phyloP scores from a whole-genome alignment of 176 grass and related monocot genomes.

The Carex littledalei region DNA sequence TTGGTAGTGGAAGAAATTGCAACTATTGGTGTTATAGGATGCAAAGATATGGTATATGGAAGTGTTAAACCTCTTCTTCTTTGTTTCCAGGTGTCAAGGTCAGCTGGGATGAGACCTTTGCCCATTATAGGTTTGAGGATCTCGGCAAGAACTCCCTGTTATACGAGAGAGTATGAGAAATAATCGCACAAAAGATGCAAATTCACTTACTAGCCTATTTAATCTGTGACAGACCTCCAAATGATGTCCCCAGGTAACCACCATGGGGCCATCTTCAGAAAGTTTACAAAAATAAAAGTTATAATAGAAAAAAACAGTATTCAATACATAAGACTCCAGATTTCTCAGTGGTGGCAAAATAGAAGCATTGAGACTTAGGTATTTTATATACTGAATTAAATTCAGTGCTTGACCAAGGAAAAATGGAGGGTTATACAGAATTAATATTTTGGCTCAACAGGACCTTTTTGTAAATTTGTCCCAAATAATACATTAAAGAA shows the following conservation, averaged over 20 bases:
- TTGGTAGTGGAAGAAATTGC: not conserved
- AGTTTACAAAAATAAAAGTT: not conserved
- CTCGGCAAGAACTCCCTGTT: slow-evolving; percentile 90
- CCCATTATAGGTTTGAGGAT: slow-evolving; percentile 99
- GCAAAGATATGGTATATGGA: slow-evolving; percentile 6
- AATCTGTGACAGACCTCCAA: not conserved
- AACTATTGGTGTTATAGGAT: not conserved
- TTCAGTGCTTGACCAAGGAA: not conserved
- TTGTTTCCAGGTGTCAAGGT: slow-evolving; percentile 94
- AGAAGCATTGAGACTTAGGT: not conserved
- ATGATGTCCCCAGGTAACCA: not conserved
- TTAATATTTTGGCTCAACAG: not conserved
- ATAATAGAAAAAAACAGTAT: not conserved
- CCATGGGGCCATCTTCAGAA: not conserved
- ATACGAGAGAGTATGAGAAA: slow-evolving; percentile 29
- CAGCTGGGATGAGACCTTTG: slow-evolving; percentile 96
- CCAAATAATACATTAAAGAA: not conserved
- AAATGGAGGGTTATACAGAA: not conserved
- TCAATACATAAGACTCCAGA: not conserved
- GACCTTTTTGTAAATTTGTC: not conserved
- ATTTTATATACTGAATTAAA: not conserved
- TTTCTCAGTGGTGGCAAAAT: not conserved
- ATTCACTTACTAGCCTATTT: not conserved
- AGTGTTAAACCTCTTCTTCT: slow-evolving; percentile 93
- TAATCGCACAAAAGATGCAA: not conserved